phyloP scores from a whole-genome alignment of 331 rosid genomes.

The Prunus yedoensis region DNA sequence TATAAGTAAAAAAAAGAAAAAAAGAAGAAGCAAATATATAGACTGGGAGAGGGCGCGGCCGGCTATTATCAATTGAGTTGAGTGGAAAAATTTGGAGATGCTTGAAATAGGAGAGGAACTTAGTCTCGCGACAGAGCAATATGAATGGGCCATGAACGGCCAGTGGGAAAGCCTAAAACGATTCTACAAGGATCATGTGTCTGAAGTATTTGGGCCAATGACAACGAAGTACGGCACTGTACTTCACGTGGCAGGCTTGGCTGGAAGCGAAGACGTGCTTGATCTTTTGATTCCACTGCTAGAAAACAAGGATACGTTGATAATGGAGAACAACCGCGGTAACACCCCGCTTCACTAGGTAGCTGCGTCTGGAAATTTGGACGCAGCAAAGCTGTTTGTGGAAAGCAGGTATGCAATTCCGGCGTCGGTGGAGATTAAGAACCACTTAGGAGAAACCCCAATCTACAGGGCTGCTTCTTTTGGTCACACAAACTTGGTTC shows the following conservation, averaged over 20 bases:
- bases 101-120: not conserved
- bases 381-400: not conserved
- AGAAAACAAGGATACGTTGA: not conserved
- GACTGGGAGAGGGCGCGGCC: not conserved
- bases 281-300: not conserved
- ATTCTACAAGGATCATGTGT: not conserved
- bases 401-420: too few relatives aligned
- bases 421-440: too few relatives aligned
- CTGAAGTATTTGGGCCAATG: not conserved
- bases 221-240: not conserved
- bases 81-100: not conserved
- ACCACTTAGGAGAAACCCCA: not conserved
- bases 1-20: too few relatives aligned
- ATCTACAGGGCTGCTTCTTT: not conserved
- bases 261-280: not conserved
- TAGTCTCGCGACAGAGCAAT: not conserved
- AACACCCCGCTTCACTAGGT: not conserved
- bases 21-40: too few relatives aligned
- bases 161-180: not conserved
- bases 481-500: not conserved
- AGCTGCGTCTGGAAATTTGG: not conserved
- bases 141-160: not conserved
- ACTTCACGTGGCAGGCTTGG: not conserved
- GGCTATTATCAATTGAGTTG: not conserved
- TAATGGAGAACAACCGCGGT: not conserved